phyloP scores from a whole-genome alignment of 2,329 filamentous ascomycete genomes.

The Chrysoporthe puriensis region DNA sequence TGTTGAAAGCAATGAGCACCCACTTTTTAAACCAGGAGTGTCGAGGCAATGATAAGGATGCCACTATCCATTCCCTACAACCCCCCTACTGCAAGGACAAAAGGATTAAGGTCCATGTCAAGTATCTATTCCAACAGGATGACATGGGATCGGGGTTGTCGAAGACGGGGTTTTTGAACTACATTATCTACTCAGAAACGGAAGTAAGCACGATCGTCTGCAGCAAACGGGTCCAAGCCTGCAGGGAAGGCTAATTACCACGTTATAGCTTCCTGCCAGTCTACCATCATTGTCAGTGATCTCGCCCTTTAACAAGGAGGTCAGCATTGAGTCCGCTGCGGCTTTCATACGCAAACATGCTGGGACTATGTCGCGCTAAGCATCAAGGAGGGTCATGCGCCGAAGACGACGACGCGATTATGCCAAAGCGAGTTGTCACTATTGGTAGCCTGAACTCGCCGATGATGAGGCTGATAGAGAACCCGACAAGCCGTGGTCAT shows the following conservation, averaged over 20 bases:
- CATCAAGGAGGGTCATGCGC: neutral
- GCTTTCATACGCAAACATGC: neutral
- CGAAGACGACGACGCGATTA: neutral
- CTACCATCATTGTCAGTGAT: neutral
- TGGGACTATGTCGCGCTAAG: neutral
- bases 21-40: neutral
- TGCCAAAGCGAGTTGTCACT: constrained; percentile 2
- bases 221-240: neutral
- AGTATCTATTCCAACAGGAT: no score
- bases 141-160: no score
- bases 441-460: neutral
- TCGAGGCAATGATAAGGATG: neutral
- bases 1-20: neutral
- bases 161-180: neutral
- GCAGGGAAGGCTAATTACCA: neutral
- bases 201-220: neutral
- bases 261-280: neutral
- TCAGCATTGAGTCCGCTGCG: neutral
- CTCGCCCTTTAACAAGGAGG: neutral
- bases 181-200: neutral
- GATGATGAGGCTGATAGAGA: neutral
- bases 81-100: no score
- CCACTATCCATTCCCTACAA: no score
- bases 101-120: no score
- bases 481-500: neutral